Conservation (phyloP, 139 green algal species). For the Chlorella sp. region DNA sequence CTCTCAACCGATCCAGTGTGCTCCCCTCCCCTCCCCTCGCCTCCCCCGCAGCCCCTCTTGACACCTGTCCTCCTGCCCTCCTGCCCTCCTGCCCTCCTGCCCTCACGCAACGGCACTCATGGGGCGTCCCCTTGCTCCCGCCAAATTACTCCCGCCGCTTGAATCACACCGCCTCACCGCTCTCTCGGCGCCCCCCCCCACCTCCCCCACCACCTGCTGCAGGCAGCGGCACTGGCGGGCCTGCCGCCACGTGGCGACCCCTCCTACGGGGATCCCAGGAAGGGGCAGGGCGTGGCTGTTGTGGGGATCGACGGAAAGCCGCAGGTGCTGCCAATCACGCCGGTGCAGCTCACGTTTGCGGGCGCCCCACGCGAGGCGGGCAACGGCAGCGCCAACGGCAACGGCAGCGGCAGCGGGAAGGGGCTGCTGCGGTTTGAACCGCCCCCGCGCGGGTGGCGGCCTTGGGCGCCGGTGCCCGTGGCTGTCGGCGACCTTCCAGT, state of each 20-base stretch:
- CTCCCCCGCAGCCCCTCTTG: too few species aligned
- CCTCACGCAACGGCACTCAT: too few species aligned
- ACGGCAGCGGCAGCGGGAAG: too few species aligned
- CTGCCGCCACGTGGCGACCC: conserved; percentile 23
- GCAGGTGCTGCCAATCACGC: conserved; percentile 4
- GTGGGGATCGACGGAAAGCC: conserved; percentile 23
- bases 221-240: conserved; percentile 23
- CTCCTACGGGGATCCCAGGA: background rate
- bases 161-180: background rate
- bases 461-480: conserved; percentile 7
- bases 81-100: too few species aligned
- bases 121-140: background rate
- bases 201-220: background rate
- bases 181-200: background rate
- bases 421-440: background rate
- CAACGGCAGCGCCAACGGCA: background rate
- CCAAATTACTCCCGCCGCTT: background rate
- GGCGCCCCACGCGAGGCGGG: background rate
- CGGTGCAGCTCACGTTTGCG: conserved; percentile 24
- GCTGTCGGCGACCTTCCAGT: conserved; percentile 33
- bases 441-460: conserved; percentile 2
- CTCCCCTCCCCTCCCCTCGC: too few species aligned
- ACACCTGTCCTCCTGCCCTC: too few species aligned
- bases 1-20: too few species aligned
- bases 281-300: conserved; percentile 3